phyloP scores from a whole-genome alignment of 2,329 filamentous ascomycete species.

The Penicillium hesseltinei region DNA sequence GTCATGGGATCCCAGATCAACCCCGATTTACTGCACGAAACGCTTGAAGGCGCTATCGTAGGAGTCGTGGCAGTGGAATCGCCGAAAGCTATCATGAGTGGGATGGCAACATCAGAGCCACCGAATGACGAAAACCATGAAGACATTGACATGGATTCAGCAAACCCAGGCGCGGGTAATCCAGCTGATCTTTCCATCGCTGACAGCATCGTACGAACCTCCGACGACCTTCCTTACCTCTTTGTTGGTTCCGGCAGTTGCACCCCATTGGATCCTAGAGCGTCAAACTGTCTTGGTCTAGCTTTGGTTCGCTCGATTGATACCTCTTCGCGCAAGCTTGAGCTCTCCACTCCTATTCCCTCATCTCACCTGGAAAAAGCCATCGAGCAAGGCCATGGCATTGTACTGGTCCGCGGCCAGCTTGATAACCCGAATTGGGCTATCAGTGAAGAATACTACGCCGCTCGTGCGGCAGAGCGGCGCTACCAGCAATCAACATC shows the following conservation, averaged over 20 bases:
- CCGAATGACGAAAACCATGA: conserved; percentile 10
- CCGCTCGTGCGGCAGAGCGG: conserved; percentile 38
- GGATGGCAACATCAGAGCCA: conserved; percentile 5
- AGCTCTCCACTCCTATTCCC: conserved; percentile 51
- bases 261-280: conserved; percentile 47
- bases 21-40: conserved; percentile 49
- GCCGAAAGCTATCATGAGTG: conserved; percentile 29
- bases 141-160: conserved; percentile 22
- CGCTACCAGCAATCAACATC: conserved; percentile 29
- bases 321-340: conserved; percentile 39
- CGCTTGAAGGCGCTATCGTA: conserved; percentile 55
- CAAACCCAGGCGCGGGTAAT: conserved; percentile 1
- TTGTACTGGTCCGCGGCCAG: conserved; percentile 50
- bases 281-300: conserved; percentile 52
- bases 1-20: conserved; percentile 51
- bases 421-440: conserved; percentile 48
- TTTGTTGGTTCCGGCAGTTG: conserved; percentile 42
- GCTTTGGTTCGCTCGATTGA: conserved; percentile 47
- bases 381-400: conserved; percentile 36
- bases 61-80: conserved; percentile 53
- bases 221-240: conserved; percentile 53
- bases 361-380: conserved; percentile 28
- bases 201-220: conserved; percentile 41
- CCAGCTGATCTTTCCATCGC: not conserved
- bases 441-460: conserved; percentile 44